Conservation (phyloP, 768 basidiomycete genomes). For the Hygrocybe punicea region DNA sequence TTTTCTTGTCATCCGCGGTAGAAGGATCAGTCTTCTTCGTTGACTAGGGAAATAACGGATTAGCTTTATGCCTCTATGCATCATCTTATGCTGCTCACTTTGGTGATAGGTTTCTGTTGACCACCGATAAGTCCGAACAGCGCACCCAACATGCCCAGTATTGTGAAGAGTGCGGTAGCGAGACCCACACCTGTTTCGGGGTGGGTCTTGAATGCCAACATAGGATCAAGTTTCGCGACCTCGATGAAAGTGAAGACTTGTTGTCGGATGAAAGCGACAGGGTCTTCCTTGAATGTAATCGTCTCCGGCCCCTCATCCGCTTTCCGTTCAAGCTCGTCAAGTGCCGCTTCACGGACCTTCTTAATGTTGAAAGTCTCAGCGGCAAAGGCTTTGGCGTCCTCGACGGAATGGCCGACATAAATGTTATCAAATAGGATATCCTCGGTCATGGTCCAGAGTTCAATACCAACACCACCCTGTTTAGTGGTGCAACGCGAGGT, state of each 20-base stretch:
- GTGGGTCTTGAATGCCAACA: conserved; percentile 79
- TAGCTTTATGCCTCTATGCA: conserved; percentile 5
- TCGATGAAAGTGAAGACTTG: conserved; percentile 80
- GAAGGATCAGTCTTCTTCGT: conserved; percentile 74
- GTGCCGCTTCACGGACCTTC: conserved; percentile 72
- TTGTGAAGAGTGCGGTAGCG: conserved; percentile 65
- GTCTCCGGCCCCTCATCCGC: conserved; percentile 44
- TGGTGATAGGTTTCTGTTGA: conserved; percentile 67
- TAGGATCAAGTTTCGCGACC: conserved; percentile 67
- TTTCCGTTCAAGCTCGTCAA: conserved; percentile 50
- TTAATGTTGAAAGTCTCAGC: conserved; percentile 89
- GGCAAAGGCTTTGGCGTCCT: conserved; percentile 81
- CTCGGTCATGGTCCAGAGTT: conserved; percentile 99
- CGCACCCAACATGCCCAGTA: conserved; percentile 81
- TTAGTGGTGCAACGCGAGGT: not conserved
- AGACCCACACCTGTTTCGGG: conserved; percentile 85
- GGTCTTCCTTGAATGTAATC: conserved; percentile 64
- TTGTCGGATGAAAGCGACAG: conserved; percentile 73
- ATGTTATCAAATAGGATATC: conserved; percentile 92
- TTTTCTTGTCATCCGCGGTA: conserved; percentile 62
- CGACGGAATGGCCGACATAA: conserved; percentile 85
- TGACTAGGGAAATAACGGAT: conserved; percentile 38
- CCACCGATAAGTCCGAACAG: conserved; percentile 77
- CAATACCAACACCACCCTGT: conserved; percentile 91
- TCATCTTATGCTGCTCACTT: conserved; percentile 44